Conservation (phyloP, 192 early-diverging fungal species). For the Backusella luteola region DNA sequence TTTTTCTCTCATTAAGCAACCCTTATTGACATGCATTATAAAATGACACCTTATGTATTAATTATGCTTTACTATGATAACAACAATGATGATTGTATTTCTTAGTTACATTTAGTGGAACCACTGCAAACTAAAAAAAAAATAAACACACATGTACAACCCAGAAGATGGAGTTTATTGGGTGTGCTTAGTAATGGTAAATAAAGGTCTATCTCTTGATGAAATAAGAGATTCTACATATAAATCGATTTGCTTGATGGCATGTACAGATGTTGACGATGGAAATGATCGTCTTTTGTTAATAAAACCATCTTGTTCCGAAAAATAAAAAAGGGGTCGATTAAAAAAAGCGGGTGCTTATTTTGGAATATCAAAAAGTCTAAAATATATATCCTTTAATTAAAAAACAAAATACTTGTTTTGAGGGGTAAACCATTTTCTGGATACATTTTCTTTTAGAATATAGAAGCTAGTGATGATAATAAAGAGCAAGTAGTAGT, state of each 20-base stretch:
- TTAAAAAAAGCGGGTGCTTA: background rate
- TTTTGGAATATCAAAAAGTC: background rate
- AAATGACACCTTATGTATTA: too few relatives aligned
- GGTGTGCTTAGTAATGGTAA: background rate
- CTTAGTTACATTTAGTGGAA: background rate
- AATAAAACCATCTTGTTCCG: background rate
- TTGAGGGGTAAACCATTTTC: background rate
- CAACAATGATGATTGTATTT: background rate
- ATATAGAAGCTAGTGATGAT: too few relatives aligned
- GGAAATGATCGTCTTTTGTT: background rate
- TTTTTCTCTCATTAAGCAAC: background rate
- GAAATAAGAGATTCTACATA: background rate
- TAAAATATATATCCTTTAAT: too few relatives aligned
- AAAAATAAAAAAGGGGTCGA: background rate
- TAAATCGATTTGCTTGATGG: background rate
- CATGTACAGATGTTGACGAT: background rate
- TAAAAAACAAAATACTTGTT: background rate
- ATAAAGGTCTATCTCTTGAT: background rate
- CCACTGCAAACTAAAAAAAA: background rate
- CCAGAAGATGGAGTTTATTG: background rate
- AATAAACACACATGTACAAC: background rate
- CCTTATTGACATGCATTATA: background rate
- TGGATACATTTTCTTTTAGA: too few relatives aligned
- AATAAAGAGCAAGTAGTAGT: too few relatives aligned
- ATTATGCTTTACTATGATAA: too few relatives aligned